A percentile compares a stretch with the other conserved stretches of the same genome.
phyloP scores from a whole-genome alignment of 306 rosid species.

The Rosa lucieae region DNA sequence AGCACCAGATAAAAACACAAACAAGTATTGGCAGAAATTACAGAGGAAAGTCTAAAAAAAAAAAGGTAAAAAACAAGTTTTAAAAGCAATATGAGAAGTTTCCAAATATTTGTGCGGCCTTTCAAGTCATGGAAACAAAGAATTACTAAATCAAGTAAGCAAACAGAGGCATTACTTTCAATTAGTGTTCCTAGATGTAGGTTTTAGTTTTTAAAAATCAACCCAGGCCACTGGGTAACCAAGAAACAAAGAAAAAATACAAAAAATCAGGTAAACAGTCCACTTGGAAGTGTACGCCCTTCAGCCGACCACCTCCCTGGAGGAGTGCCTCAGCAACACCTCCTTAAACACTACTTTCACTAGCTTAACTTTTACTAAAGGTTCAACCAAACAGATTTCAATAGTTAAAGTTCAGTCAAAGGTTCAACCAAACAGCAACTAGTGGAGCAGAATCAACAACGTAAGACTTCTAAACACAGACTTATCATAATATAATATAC shows the following conservation, averaged over 20 bases:
- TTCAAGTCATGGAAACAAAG: background rate
- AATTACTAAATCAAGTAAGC: background rate
- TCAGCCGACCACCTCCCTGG: background rate
- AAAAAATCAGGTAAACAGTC: background rate
- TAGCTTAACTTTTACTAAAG: background rate
- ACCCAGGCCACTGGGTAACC: background rate
- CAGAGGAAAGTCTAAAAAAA: no score
- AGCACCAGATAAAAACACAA: background rate
- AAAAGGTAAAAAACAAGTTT: background rate
- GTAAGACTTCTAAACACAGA: background rate
- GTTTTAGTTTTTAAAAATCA: background rate
- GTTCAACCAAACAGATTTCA: background rate
- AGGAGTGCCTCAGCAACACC: background rate
- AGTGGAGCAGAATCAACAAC: background rate
- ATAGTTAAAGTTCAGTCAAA: background rate
- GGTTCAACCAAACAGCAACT: background rate
- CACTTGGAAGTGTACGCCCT: background rate
- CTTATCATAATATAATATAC: background rate
- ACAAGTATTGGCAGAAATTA: background rate
- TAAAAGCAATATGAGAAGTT: background rate
- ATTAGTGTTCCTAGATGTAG: background rate
- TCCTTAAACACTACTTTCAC: background rate
- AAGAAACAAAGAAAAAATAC: background rate
- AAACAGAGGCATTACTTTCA: background rate
- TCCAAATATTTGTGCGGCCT: background rate